phyloP scores from a whole-genome alignment of 345 rosid species.

The Sonneratia alba region DNA sequence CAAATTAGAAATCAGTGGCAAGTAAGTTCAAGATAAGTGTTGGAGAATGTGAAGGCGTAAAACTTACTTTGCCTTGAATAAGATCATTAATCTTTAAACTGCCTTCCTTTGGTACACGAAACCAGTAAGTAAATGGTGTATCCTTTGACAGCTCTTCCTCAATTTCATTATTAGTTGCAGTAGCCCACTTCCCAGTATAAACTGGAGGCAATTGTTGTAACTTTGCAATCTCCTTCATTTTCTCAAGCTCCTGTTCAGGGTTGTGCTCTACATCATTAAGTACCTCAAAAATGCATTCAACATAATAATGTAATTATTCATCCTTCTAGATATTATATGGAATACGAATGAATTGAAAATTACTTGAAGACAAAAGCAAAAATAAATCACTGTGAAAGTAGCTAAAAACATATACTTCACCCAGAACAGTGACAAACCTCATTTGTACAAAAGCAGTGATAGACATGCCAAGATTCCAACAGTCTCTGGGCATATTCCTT shows the following conservation, averaged over 20 bases:
- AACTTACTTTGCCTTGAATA: constrained; percentile 78
- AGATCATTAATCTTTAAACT: constrained; percentile 70
- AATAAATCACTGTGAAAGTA: background rate
- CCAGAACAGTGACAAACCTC: constrained; percentile 36
- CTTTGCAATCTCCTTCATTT: constrained; percentile 78
- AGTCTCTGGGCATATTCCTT: constrained; percentile 68
- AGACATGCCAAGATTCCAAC: constrained; percentile 75
- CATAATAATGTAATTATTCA: background rate
- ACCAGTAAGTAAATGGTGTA: constrained; percentile 68
- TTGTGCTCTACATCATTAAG: background rate
- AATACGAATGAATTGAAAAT: background rate
- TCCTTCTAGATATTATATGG: background rate
- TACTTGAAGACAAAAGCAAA: background rate
- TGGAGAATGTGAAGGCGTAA: background rate
- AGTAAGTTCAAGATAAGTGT: constrained; percentile 1
- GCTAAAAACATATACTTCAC: background rate
- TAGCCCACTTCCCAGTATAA: constrained; percentile 81
- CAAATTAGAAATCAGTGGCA: background rate
- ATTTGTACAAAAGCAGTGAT: constrained; percentile 81
- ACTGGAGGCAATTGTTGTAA: constrained; percentile 72
- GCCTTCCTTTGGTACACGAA: constrained; percentile 74
- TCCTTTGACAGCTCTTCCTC: constrained; percentile 73
- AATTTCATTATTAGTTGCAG: constrained; percentile 50
- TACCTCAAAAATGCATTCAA: background rate
- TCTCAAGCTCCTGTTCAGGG: constrained; percentile 66